Base-by-base conservation (phyloP, 441 rosid genomes). In the Pelargonium citronellum region DNA sequence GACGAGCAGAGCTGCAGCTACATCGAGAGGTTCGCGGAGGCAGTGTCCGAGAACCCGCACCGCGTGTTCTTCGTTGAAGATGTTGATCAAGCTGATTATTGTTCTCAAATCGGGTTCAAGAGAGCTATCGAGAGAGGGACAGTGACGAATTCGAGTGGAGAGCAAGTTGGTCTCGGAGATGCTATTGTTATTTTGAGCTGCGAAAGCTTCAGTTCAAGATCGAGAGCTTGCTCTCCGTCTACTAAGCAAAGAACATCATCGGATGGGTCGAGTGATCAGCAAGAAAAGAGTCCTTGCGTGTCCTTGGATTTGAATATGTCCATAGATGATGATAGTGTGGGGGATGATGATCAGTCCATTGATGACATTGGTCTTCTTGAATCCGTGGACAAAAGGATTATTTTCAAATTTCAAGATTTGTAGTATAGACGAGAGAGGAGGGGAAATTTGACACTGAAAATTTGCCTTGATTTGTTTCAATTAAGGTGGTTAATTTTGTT, bases 61-160 rank as follows among this genome's bases (percentile, higher is more conserved):
- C 75, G 89, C 68, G 90, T 89, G 17, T 85, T 89, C 75, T 78
- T 87, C 1, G 73, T 89, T 5, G 90, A 89, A 69, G 91, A 87
- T 67, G 77, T 81, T n/a, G 91, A 84, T 55, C 85, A 83, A 80
- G 78, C 86, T 3, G 87, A 87, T 76, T 81, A 74, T 51, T 69
- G 77, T 41, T 81, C 85, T 41, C 87, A 83, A 79, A 70, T 83
- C 60, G 88, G 90, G 22, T 86, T 91, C 78, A 89, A 85, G 79
- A 85, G 86, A 75, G 96, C 96, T 0, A 87, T 87, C 17, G 94
- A 86, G 80, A 83, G 80, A 64, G 91, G 94, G 68, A 79, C 79
- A 75, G 66, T 87, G 44, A 30, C 30, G 46, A 79, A 72, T 49
- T 71, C 74, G 0, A 71, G 70, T 37, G 85, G 84, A 2, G 82